Evolutionary conservation across 257 asterid genomes (phyloP), one percentile per base, ranked within the genome.

Genomic region (Petunia secreta): DNA sequence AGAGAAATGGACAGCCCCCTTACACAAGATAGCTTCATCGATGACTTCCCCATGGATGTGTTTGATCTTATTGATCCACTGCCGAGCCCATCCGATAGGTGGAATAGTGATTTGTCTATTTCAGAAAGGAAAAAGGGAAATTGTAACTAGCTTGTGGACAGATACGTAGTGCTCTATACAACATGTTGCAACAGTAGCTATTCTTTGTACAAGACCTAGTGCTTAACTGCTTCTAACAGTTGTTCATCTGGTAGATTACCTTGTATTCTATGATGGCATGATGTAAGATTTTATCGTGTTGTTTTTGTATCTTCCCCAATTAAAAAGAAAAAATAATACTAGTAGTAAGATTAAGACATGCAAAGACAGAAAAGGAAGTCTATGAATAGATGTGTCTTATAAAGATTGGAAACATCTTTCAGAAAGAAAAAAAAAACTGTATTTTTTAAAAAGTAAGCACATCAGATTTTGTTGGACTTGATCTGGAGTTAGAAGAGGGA

Each of bases 11-110:
- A 75, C 44, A 39, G 80, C 60, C 77, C 84, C 4, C 81, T 64
- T n/a, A 80, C 87, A 10, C 91, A 86, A 1, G 92, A 89, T 48
- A 83, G 82, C 71, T 87, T 89, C 78, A 78, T 88, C 3, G 95
- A 91, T 80, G 97, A 94, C 52, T 88, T 92, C 76, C 97, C 94
- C 2, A 81, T 91, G 8, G 97, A 92, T 78, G 87, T 92, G 88
- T 92, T 88, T 63, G 94, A 92, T 79, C 88, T 79, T 13, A 86
- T 90, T 5, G 98, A 90, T 16, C 81, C 91, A 58, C 89, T 92
- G 68, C 94, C 96, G 4, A 88, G 97, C 85, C 97, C 93, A n/a
- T 87, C 91, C 4, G 79, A 90, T 63, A 91, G 97, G 97, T 85
- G 86, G 44, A 81, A 75, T 34, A 34, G 66, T 62, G 14, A 81